phyloP scores from a whole-genome alignment of 441 rosid species.

The Theobroma grandiflorum region DNA sequence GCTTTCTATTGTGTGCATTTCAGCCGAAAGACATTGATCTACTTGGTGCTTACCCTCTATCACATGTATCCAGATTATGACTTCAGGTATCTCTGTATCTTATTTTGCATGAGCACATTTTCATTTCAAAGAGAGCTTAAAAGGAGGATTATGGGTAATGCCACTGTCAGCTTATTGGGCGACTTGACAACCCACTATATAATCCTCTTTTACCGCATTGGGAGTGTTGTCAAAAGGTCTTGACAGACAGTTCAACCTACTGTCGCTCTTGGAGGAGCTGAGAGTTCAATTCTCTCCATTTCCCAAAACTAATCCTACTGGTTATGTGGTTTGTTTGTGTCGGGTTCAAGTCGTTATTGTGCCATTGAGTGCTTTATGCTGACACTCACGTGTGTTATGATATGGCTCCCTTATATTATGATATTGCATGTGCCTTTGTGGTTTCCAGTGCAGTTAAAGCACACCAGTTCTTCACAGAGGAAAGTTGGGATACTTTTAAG shows the following conservation, averaged over 20 bases:
- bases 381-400: conserved; percentile 16
- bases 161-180: conserved; percentile 91
- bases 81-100: conserved; percentile 79
- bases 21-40: conserved; percentile 97
- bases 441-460: conserved; percentile 87
- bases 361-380: conserved; percentile 17
- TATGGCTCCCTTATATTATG: conserved; percentile 39
- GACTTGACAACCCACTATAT: conserved; percentile 91
- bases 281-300: conserved; percentile 99
- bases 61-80: conserved; percentile 96
- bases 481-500: conserved; percentile 83
- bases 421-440: conserved; percentile 49
- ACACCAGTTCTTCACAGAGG: conserved; percentile 93
- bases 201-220: conserved; percentile 65
- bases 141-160: conserved; percentile 98
- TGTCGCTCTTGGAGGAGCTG: conserved; percentile 90
- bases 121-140: conserved; percentile 22
- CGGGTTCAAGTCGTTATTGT: conserved; percentile 2
- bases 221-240: conserved; percentile 99
- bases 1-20: conserved; percentile 39
- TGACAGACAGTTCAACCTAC: conserved; percentile 90
- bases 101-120: conserved; percentile 8
- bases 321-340: conserved; percentile 23
- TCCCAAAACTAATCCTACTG: conserved; percentile 58
- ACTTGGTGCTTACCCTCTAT: conserved; percentile 88